phyloP scores from a whole-genome alignment of 345 rosid genomes.

The Punica granatum region DNA sequence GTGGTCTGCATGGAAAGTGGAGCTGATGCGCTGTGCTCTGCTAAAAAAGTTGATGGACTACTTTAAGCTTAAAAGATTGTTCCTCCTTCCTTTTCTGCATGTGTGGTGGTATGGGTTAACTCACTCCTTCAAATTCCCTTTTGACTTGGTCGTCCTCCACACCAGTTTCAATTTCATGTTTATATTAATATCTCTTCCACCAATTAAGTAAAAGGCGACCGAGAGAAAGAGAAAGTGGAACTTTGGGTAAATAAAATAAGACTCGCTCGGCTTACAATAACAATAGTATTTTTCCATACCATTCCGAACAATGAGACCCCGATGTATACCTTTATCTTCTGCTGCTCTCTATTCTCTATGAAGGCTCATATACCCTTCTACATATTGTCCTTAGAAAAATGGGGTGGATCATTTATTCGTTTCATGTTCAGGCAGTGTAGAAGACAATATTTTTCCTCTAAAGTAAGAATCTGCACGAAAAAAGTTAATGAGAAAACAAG shows the following conservation, averaged over 20 bases:
- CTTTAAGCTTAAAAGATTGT: background rate
- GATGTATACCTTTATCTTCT: too few relatives aligned
- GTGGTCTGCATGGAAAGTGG: background rate
- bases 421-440: too few relatives aligned
- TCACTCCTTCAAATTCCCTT: background rate
- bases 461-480: too few relatives aligned
- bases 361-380: too few relatives aligned
- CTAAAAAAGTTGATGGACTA: background rate
- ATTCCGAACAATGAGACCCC: too few relatives aligned
- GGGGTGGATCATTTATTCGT: too few relatives aligned
- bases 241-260: background rate
- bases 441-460: too few relatives aligned
- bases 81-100: background rate
- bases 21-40: background rate
- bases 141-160: background rate
- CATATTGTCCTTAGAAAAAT: too few relatives aligned
- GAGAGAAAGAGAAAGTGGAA: background rate
- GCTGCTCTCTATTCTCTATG: too few relatives aligned
- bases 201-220: background rate
- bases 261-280: too few relatives aligned
- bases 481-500: too few relatives aligned
- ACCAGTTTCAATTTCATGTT: background rate
- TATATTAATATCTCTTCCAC: background rate
- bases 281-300: too few relatives aligned
- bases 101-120: slow-evolving; percentile 8